Evolutionary conservation across 75 land plant species (phyloP).

Genomic region (Sequoiadendron giganteum): DNA sequence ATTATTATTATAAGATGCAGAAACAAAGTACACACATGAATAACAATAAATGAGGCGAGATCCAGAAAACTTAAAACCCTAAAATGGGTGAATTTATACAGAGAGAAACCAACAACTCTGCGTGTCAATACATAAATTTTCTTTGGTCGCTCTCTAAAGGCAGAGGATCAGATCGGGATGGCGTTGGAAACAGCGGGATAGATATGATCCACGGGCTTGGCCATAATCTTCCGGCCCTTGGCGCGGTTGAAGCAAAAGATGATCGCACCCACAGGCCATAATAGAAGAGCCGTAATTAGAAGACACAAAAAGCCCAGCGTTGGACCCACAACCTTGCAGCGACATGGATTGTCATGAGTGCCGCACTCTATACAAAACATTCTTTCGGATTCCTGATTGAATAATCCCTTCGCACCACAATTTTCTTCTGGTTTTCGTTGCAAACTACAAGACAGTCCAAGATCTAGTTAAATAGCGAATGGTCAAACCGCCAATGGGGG

Average conservation of each 20-base stretch:
- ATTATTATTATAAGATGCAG: background rate
- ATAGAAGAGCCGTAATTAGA: conserved; percentile 52
- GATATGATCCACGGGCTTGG: conserved; percentile 63
- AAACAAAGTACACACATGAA: background rate
- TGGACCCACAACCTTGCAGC: conserved; percentile 78
- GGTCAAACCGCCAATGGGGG: no score
- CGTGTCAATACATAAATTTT: background rate
- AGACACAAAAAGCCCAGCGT: conserved; percentile 66
- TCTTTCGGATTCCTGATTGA: no score
- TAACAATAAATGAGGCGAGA: background rate
- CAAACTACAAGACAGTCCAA: no score
- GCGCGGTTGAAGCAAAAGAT: conserved; percentile 21
- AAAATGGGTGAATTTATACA: background rate
- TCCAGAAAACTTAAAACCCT: background rate
- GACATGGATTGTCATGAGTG: conserved; percentile 61
- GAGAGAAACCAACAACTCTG: background rate
- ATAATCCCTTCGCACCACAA: background rate
- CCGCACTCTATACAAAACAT: conserved; percentile 65
- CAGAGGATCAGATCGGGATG: background rate
- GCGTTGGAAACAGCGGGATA: background rate
- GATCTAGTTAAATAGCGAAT: no score
- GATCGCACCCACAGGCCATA: conserved; percentile 55
- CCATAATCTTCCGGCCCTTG: conserved; percentile 75
- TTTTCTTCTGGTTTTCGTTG: background rate
- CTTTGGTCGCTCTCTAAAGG: no score